Conservation (phyloP, 164 flowering plant genomes). For the Berberis vulgaris region DNA sequence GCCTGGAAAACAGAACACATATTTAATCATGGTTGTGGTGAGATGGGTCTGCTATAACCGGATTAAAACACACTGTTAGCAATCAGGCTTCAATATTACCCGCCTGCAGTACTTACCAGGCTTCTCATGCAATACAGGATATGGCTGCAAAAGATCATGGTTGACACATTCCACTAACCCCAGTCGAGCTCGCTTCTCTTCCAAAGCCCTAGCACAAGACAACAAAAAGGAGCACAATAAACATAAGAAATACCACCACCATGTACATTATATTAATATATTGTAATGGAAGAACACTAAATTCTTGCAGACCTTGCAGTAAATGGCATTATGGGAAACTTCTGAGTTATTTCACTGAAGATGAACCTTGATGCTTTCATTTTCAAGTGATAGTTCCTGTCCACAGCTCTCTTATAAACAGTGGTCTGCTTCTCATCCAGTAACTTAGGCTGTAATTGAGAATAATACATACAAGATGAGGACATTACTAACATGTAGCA, state of each 20-base stretch:
- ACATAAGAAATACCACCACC: neutral
- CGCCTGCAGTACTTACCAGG: slow-evolving; percentile 43
- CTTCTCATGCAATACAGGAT: slow-evolving; percentile 95
- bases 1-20: slow-evolving; percentile 34
- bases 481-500: neutral
- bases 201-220: slow-evolving; percentile 49
- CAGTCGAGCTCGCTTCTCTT: slow-evolving; percentile 87
- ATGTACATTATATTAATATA: neutral
- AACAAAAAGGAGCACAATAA: neutral
- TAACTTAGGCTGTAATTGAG: slow-evolving; percentile 67
- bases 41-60: neutral
- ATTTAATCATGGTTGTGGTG: neutral
- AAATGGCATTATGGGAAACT: slow-evolving; percentile 92
- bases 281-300: neutral
- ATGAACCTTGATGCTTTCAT: slow-evolving; percentile 97
- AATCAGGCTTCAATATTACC: neutral
- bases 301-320: slow-evolving; percentile 53
- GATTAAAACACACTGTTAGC: neutral
- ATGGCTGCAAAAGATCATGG: slow-evolving; percentile 93
- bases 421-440: slow-evolving; percentile 95
- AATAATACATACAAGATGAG: neutral
- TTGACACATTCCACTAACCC: slow-evolving; percentile 93
- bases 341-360: slow-evolving; percentile 89
- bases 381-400: slow-evolving; percentile 84
- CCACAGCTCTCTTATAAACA: slow-evolving; percentile 88